phyloP scores from a whole-genome alignment of 306 rosid genomes.

The Leucaena leucocephala region DNA sequence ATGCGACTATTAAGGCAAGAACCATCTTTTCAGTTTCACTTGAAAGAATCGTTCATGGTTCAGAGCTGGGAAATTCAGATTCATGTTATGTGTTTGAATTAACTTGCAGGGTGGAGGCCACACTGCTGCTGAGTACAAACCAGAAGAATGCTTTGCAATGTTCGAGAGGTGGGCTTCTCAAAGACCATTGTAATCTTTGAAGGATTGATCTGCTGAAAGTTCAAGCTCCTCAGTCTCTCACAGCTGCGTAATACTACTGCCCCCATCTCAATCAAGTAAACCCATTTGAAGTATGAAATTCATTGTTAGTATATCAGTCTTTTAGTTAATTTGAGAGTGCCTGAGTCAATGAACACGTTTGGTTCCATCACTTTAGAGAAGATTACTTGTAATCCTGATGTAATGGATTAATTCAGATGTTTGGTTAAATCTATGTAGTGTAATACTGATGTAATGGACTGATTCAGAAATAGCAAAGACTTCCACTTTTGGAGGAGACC shows the following conservation, averaged over 20 bases:
- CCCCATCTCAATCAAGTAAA: neutral
- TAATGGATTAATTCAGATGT: too few relatives aligned
- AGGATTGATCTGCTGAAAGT: neutral
- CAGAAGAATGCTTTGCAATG: constrained; percentile 44
- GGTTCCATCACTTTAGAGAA: too few relatives aligned
- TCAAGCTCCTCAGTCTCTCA: neutral
- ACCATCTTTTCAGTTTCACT: too few relatives aligned
- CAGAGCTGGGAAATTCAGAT: neutral
- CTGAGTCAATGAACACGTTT: neutral
- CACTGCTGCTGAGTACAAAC: constrained; percentile 45
- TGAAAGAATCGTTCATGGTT: neutral
- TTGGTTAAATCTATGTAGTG: too few relatives aligned
- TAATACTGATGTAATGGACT: too few relatives aligned
- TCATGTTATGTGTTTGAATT: neutral
- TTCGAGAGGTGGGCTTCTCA: constrained; percentile 41
- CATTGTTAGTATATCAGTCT: neutral
- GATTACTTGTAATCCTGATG: too few relatives aligned
- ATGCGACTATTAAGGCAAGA: constrained; percentile 55
- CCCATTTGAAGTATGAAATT: neutral
- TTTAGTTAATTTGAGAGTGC: neutral
- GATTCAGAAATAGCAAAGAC: too few relatives aligned
- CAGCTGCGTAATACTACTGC: neutral
- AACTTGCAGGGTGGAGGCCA: constrained; percentile 52
- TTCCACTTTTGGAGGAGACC: too few relatives aligned
- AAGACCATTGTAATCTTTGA: constrained; percentile 29